Evolutionary conservation across 2,329 filamentous ascomycete species (phyloP), one percentile per base, ranked within the genome.

Genomic region (Paecilomyces variotii): DNA sequence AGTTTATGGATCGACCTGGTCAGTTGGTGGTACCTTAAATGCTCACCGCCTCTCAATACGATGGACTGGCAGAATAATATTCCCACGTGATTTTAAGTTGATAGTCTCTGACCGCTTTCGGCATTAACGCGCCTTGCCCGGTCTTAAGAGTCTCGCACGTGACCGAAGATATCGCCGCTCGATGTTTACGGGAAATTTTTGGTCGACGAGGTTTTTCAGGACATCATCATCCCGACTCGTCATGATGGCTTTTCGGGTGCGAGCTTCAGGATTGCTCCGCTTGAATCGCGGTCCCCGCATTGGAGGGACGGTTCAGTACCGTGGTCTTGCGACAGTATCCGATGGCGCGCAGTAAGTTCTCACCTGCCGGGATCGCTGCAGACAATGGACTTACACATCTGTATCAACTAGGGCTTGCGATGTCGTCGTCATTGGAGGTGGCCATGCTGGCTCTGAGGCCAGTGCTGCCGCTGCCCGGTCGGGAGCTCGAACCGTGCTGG

Each of bases 371-470:
- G 53, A 54, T 9, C 49, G 27, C n/a, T 10, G 26, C 26, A 19
- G 19, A 25, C 27, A 32, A 57, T 54, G 12, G 28, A 39, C 27
- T 50, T 9, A 27, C 14, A 24, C 14, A 55, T 49, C 27, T 2
- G 14, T 32, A n/a, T 53, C 50, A 6, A 45, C 11, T 61, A 90
- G 87, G 59, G 82, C 84, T 0, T 95, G 89, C 71, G 93, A 99
- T 82, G 94, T 99, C 55, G 82, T 99, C 35, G 92, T 99, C 1
- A 91, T 99, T 62, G 94, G 94, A 57, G 94, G 94, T 61, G 94
- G 94, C 28, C 94, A 99, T 79, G 94, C 94, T 58, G 94, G 94
- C 54, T 89, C 91, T 56, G 94, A 99, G 80, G 94, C 94, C 60
- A 93, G 89, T 64, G 88, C 94, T 10, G 94, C 93, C 1, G 90